phyloP scores from a whole-genome alignment of 169 alveolate species.

The Eimeria falciformis region DNA sequence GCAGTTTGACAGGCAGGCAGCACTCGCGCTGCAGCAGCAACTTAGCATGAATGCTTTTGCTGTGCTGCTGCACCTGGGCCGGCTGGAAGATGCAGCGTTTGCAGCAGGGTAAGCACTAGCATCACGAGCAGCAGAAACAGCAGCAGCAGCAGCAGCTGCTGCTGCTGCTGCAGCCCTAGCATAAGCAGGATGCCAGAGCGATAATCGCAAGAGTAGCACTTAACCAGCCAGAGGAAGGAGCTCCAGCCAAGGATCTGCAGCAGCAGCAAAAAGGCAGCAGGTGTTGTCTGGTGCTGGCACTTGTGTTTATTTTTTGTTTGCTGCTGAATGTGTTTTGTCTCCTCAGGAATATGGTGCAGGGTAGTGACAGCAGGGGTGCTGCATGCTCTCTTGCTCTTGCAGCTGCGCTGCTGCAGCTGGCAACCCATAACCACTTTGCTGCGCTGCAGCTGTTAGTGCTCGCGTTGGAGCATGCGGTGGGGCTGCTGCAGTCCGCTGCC shows the following conservation, averaged over 20 bases:
- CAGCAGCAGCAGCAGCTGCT: constrained; percentile 4
- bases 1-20: constrained; percentile 16
- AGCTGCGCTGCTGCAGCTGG: constrained; percentile 58
- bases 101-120: constrained; percentile 66
- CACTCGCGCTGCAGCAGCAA: constrained; percentile 59
- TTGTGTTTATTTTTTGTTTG: background rate
- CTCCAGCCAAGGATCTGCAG: background rate
- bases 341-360: constrained; percentile 49
- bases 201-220: no score
- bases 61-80: constrained; percentile 65
- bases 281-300: background rate
- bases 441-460: constrained; percentile 65
- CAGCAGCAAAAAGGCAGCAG: constrained; percentile 6
- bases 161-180: constrained; percentile 4
- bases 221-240: background rate
- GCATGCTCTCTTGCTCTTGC: constrained; percentile 55
- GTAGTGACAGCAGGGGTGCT: constrained; percentile 66
- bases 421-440: constrained; percentile 32
- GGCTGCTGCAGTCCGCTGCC: constrained; percentile 41
- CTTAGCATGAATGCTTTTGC: constrained; percentile 30
- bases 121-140: no score
- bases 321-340: background rate
- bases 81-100: constrained; percentile 53
- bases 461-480: constrained; percentile 49
- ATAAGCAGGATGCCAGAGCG: no score